Percentiles rank a stretch among this genome's conserved stretches.
Evolutionary conservation across 2,329 filamentous ascomycete species (phyloP).

Genomic region (Beauveria rudraprayagi): DNA sequence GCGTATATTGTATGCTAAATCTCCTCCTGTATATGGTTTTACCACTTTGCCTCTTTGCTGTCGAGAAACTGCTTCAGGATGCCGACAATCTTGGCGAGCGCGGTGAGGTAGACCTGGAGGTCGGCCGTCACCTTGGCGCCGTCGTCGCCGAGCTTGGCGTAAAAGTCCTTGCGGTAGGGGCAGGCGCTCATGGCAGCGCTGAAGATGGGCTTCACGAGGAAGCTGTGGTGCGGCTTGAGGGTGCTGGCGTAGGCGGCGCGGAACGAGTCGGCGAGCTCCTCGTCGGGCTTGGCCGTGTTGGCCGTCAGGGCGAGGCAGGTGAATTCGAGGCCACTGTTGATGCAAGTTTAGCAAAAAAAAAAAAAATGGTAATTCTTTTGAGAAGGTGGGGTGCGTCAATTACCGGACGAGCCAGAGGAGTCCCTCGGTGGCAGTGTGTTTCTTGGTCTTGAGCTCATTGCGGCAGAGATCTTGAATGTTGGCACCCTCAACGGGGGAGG

Average conservation of each 20-base stretch:
- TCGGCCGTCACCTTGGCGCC: slow-evolving; percentile 53
- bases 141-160: slow-evolving; percentile 71
- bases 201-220: slow-evolving; percentile 87
- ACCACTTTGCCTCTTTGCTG: slow-evolving; percentile 52
- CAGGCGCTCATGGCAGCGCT: slow-evolving; percentile 86
- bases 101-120: slow-evolving; percentile 63
- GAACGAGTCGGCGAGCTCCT: slow-evolving; percentile 85
- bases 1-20: slow-evolving; percentile 5
- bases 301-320: slow-evolving; percentile 74
- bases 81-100: slow-evolving; percentile 68
- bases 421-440: slow-evolving; percentile 82
- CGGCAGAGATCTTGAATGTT: slow-evolving; percentile 77
- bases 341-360: too few relatives aligned
- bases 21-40: slow-evolving; percentile 16
- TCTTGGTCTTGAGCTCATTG: slow-evolving; percentile 84
- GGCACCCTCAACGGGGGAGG: slow-evolving; percentile 68
- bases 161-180: slow-evolving; percentile 91
- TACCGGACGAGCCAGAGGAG: slow-evolving; percentile 87
- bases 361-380: too few relatives aligned
- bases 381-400: too few relatives aligned
- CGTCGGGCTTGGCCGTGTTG: slow-evolving; percentile 58
- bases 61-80: slow-evolving; percentile 59
- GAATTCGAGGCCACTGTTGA: slow-evolving; percentile 77
- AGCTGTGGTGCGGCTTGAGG: slow-evolving; percentile 85
- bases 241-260: slow-evolving; percentile 74